phyloP scores from a whole-genome alignment of 106 monocot species.

The Acorus gramineus region DNA sequence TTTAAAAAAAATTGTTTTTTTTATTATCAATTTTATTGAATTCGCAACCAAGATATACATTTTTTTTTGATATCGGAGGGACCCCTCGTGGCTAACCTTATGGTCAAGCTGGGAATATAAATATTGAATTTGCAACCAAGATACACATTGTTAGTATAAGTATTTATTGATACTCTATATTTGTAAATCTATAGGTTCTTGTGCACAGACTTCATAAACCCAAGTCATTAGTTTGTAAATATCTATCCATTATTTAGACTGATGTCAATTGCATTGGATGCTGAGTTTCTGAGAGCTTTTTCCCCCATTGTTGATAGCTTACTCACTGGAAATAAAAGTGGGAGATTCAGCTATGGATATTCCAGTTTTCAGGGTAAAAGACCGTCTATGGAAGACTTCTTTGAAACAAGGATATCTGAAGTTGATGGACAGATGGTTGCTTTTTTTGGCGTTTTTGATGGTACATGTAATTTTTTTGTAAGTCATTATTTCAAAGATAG shows the following conservation, averaged over 20 bases:
- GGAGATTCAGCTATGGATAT: conserved; percentile 61
- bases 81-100: no score
- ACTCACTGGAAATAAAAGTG: conserved; percentile 25
- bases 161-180: no score
- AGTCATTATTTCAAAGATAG: no score
- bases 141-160: no score
- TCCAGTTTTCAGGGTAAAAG: conserved; percentile 60
- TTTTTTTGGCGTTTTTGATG: conserved; percentile 76
- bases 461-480: conserved; percentile 13
- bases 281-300: neutral
- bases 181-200: no score
- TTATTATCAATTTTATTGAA: no score
- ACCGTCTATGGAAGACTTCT: conserved; percentile 74
- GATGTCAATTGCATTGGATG: neutral
- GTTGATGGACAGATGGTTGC: conserved; percentile 59
- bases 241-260: neutral
- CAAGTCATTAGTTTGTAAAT: neutral
- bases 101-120: no score
- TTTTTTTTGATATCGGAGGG: no score
- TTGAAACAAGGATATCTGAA: conserved; percentile 44
- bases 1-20: no score
- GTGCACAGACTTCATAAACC: no score
- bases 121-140: no score
- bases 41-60: no score
- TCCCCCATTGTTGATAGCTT: conserved; percentile 17